phyloP scores from a whole-genome alignment of 345 rosid species.

The Viola odorata region DNA sequence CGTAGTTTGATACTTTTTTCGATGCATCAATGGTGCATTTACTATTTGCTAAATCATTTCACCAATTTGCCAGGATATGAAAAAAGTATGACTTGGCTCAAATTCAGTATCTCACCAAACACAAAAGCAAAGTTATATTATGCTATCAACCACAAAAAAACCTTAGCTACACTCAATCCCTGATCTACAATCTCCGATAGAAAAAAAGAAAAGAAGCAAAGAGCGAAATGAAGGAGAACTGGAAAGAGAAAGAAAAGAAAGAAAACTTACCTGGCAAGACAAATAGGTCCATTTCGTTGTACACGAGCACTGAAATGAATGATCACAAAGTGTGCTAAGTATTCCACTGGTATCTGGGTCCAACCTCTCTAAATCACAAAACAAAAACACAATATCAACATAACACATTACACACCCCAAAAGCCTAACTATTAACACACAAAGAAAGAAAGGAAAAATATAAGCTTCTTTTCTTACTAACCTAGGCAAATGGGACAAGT shows the following conservation, averaged over 20 bases:
- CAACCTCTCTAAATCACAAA: constrained; percentile 56
- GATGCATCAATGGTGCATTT: too few species aligned
- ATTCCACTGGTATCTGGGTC: constrained; percentile 92
- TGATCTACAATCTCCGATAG: too few species aligned
- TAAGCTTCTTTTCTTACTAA: constrained; percentile 19
- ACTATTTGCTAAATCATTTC: too few species aligned
- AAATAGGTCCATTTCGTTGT: constrained; percentile 89
- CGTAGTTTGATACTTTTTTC: too few species aligned
- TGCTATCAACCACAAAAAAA: too few species aligned
- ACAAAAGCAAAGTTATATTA: too few species aligned
- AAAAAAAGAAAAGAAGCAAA: too few species aligned
- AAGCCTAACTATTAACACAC: neutral
- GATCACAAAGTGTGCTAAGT: constrained; percentile 79
- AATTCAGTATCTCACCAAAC: too few species aligned
- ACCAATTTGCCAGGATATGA: too few species aligned
- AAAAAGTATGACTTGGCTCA: too few species aligned
- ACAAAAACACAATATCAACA: neutral
- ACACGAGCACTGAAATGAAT: constrained; percentile 90
- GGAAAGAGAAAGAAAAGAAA: constrained; percentile 6
- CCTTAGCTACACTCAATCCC: too few species aligned
- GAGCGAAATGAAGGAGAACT: too few species aligned
- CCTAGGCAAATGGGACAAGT: constrained; percentile 92
- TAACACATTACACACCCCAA: neutral
- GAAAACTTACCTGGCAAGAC: constrained; percentile 73
- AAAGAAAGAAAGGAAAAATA: neutral